Evolutionary conservation across 371 early-diverging fungal genomes (phyloP), one percentile per base, ranked within the genome.

Genomic region (Mortierella sp.): DNA sequence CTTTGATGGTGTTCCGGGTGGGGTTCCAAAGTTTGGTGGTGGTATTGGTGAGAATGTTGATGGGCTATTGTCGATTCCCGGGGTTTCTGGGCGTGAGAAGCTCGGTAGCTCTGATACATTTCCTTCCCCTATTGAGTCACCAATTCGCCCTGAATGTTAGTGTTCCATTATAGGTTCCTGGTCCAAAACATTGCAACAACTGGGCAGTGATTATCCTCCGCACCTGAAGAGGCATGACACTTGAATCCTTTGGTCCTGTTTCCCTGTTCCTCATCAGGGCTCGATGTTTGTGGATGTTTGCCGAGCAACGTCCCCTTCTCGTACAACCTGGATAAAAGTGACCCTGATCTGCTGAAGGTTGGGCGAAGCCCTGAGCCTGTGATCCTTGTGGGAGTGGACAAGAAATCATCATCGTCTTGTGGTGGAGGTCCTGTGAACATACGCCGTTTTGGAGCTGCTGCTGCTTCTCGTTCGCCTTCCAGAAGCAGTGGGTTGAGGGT

Each of bases 221-320:
- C 6, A 46, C 60, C 64, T 60, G 51, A 57, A 5, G 49, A 22
- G 14, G 48, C 14, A 21, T 45, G 46, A 46, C 56, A 45, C 14
- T 59, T 73, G 57, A 58, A 58, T 27, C 67, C 73, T 27, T 73
- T 73, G 43, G 52, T 25, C 27, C 67, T 47, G 28, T 47, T 24
- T 19, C 63, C 54, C 3, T 34, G 53, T n/a, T 62, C 73, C 10
- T 73, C 67, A 7, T 55, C 55, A 3, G 67, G 73, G 24, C 67
- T 73, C 3, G 67, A 67, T 40, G 73, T 58, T 44, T 73, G 67
- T 46, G 67, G 67, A n/a, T 73, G 73, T 50, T 73, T 73, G 12
- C 73, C 73, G 3, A 73, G 67, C 12, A 63, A 52, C 17, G 73
- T 67, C 12, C 63, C 67, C n/a, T 54, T 61, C 25, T 67, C 73